Conservation (phyloP, 805 yeast species). For the Candida insectorum region DNA sequence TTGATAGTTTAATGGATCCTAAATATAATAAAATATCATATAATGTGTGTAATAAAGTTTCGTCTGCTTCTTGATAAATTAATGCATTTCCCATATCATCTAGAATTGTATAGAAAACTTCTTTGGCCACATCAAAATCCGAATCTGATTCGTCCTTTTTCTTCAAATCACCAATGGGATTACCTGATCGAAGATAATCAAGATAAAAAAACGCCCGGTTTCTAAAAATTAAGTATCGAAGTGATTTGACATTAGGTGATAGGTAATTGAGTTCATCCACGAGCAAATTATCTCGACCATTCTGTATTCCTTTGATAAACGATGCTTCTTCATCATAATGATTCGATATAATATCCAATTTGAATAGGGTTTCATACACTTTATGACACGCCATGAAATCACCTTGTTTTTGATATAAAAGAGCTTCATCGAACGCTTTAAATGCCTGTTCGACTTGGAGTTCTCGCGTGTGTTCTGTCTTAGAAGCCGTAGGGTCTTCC, state of each 20-base stretch:
- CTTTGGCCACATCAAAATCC: slow-evolving; percentile 6
- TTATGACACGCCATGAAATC: slow-evolving; percentile 48
- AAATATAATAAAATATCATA: slow-evolving; percentile 51
- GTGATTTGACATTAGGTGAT: slow-evolving; percentile 68
- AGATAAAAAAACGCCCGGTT: slow-evolving; percentile 77
- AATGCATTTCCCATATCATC: slow-evolving; percentile 67
- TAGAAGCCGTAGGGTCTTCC: slow-evolving; percentile 63
- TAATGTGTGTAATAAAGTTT: slow-evolving; percentile 47
- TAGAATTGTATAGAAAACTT: slow-evolving; percentile 42
- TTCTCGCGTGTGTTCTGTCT: slow-evolving; percentile 89
- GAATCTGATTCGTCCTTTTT: slow-evolving; percentile 20
- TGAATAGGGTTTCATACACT: slow-evolving; percentile 61
- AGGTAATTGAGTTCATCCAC: slow-evolving; percentile 41
- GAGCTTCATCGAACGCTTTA: slow-evolving; percentile 67
- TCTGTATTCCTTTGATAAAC: slow-evolving; percentile 36
- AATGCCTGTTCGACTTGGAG: slow-evolving; percentile 86
- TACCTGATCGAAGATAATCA: slow-evolving; percentile 21
- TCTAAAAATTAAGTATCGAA: slow-evolving; percentile 75
- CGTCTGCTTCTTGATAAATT: slow-evolving; percentile 66
- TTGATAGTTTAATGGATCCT: slow-evolving; percentile 45
- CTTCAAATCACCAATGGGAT: slow-evolving; percentile 13
- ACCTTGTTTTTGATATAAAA: slow-evolving; percentile 53
- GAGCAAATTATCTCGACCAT: slow-evolving; percentile 28
- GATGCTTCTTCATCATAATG: slow-evolving; percentile 40
- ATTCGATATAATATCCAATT: slow-evolving; percentile 58